Evolutionary conservation across 116 monocot species (phyloP), one percentile per base, ranked within the genome.

Genomic region (Trichopus zeylanicus): DNA sequence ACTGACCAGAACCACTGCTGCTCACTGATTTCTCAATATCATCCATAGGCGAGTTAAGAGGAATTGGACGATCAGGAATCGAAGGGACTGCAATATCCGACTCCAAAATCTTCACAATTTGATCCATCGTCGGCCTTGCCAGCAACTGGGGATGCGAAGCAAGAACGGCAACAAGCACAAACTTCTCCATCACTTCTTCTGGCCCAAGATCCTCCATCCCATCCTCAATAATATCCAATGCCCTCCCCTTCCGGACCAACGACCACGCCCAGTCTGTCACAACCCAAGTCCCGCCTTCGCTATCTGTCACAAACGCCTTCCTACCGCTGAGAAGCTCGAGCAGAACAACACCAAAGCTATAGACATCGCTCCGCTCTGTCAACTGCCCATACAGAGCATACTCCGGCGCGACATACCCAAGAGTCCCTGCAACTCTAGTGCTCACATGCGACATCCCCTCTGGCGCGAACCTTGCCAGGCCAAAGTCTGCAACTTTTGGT

Each of bases 391-490:
- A 87, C 24, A 97, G 31, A 16, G 97, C 97, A 48, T 97, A 97
- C 66, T 97, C 97, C 0, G 97, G 97, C 9, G 97, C 84, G 9
- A 91, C 81, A 65, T 97, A 97, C 1, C 97, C 97, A 4, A 87
- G 48, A n/a, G 97, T 97, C 0, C 97, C 91, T 0, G 87, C 87
- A 3, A 91, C 97, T 61, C 82, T 68, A 0, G 97, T 97, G 73
- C 87, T 97, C 34, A 97, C 49, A 71, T 91, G 97, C 3, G 91
- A 69, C 64, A 76, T 73, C 0, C 97, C 91, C 51, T 87, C 91
- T 0, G 91, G 91, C 1, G 85, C 79, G 60, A 84, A 87, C 64
- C 74, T 84, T 0, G 97, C 97, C 13, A 97, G 58, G 0, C 97
- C 97, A 57, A 97, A 97, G 59, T 97, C 97, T 0, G 97, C 97